phyloP scores from a whole-genome alignment of 805 yeast species.

The Zygoascus flipseniorum region DNA sequence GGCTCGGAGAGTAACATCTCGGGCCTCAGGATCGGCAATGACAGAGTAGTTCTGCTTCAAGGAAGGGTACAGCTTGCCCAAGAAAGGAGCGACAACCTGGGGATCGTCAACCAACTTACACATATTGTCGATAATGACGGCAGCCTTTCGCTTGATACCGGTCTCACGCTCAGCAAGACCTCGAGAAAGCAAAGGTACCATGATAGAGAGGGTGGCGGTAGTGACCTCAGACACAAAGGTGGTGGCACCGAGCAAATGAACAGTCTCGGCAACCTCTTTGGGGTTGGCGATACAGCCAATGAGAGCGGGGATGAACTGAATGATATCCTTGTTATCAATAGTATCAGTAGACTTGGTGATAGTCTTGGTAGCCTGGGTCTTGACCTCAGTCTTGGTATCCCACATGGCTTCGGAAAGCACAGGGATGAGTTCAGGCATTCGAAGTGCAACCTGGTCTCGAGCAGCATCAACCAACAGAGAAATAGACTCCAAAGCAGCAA shows the following conservation, averaged over 20 bases:
- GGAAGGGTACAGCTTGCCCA: slow-evolving; percentile 92
- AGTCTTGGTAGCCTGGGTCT: slow-evolving; percentile 91
- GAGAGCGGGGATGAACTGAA: slow-evolving; percentile 96
- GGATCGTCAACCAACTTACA: slow-evolving; percentile 99
- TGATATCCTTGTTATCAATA: slow-evolving; percentile 99
- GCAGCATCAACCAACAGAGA: slow-evolving; percentile 88
- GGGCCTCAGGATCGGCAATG: slow-evolving; percentile 99
- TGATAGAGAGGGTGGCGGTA: slow-evolving; percentile 97
- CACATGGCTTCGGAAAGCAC: slow-evolving; percentile 99
- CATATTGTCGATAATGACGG: slow-evolving; percentile 99
- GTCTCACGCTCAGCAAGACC: slow-evolving; percentile 99
- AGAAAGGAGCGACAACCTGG: slow-evolving; percentile 99
- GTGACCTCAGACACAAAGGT: slow-evolving; percentile 99
- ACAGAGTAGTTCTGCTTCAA: slow-evolving; percentile 87
- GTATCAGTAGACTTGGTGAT: slow-evolving; percentile 95
- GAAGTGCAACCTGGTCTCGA: slow-evolving; percentile 89
- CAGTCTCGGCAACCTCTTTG: slow-evolving; percentile 96
- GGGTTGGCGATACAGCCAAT: slow-evolving; percentile 96
- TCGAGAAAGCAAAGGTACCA: slow-evolving; percentile 98
- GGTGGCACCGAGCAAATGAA: slow-evolving; percentile 98
- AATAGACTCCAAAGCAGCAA: slow-evolving; percentile 77
- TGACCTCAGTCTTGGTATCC: slow-evolving; percentile 99
- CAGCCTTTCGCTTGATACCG: slow-evolving; percentile 98
- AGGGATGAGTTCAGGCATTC: slow-evolving; percentile 99
- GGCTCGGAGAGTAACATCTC: slow-evolving; percentile 96